Percentiles rank a stretch among this genome's conserved stretches.
Evolutionary conservation across 2,329 filamentous ascomycete genomes (phyloP).

Genomic region (Aureobasidium sp.): DNA sequence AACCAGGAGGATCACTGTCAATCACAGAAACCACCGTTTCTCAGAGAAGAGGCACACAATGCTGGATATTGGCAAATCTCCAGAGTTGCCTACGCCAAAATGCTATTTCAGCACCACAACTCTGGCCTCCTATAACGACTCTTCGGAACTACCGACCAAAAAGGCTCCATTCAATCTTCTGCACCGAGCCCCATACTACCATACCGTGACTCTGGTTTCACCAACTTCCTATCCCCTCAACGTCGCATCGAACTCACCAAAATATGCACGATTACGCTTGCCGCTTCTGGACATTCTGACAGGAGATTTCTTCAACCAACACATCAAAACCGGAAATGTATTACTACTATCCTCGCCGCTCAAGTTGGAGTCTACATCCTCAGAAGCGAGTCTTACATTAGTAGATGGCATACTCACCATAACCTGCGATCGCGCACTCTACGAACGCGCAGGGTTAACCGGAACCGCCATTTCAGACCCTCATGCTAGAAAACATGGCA

Average conservation of each 20-base stretch:
- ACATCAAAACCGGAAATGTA: conserved; percentile 65
- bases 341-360: background rate
- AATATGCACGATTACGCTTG: conserved; percentile 60
- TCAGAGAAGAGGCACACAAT: background rate
- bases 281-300: conserved; percentile 63
- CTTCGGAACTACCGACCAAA: conserved; percentile 60
- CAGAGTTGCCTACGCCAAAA: conserved; percentile 37
- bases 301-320: conserved; percentile 69
- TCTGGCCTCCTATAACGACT: conserved; percentile 60
- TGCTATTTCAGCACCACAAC: conserved; percentile 65
- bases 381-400: conserved; percentile 69
- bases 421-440: conserved; percentile 71
- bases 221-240: background rate
- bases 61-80: conserved; percentile 13
- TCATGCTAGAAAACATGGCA: conserved; percentile 51
- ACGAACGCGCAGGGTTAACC: conserved; percentile 72
- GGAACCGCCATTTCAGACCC: conserved; percentile 56
- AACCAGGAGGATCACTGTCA: too few relatives aligned
- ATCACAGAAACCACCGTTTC: too few relatives aligned
- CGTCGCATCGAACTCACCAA: conserved; percentile 15
- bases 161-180: conserved; percentile 62
- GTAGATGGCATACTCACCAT: conserved; percentile 65
- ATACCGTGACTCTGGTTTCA: conserved; percentile 42
- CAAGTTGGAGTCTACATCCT: conserved; percentile 56
- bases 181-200: conserved; percentile 55